Evolutionary conservation across 225 moss, liverwort and hornwort genomes (phyloP).

Genomic region (Bryoerythrophyllum caledonicum): DNA sequence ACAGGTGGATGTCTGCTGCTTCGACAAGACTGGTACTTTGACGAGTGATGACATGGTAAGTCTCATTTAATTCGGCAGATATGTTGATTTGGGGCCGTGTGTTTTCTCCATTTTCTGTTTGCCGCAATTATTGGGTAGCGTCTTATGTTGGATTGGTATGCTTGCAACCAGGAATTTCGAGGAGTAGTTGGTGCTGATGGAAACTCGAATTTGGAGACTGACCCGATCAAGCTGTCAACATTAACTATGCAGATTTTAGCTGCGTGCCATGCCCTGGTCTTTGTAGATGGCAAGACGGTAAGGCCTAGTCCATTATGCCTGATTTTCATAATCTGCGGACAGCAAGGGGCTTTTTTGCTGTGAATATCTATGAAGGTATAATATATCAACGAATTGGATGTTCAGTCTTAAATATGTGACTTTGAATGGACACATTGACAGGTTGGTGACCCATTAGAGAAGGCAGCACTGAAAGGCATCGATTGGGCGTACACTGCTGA

Average conservation of each 20-base stretch:
- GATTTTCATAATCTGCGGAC: background rate
- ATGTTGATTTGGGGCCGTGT: background rate
- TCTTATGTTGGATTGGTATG: slow-evolving; percentile 21
- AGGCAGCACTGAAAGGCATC: slow-evolving; percentile 92
- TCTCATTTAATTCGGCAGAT: background rate
- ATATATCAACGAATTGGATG: background rate
- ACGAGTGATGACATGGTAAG: slow-evolving; percentile 98
- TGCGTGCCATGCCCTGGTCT: slow-evolving; percentile 94
- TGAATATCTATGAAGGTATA: background rate
- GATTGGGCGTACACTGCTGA: slow-evolving; percentile 94
- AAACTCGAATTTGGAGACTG: slow-evolving; percentile 52
- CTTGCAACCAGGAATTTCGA: slow-evolving; percentile 81
- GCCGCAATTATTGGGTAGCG: background rate
- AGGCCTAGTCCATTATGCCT: slow-evolving; percentile 26
- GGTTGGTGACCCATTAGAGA: slow-evolving; percentile 99
- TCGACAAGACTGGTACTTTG: slow-evolving; percentile 97
- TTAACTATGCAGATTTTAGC: slow-evolving; percentile 75
- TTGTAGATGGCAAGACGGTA: slow-evolving; percentile 95
- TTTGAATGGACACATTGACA: slow-evolving; percentile 28
- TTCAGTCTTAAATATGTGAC: slow-evolving; percentile 22
- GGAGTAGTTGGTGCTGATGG: slow-evolving; percentile 74
- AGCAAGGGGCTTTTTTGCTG: background rate
- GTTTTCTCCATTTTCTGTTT: background rate
- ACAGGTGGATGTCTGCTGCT: slow-evolving; percentile 99
- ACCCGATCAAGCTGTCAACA: slow-evolving; percentile 63